These are phyloP conservation scores for Crithidia fasciculata DNA, from an alignment of 208 protist species.

Conservation along the genomic window DNA sequence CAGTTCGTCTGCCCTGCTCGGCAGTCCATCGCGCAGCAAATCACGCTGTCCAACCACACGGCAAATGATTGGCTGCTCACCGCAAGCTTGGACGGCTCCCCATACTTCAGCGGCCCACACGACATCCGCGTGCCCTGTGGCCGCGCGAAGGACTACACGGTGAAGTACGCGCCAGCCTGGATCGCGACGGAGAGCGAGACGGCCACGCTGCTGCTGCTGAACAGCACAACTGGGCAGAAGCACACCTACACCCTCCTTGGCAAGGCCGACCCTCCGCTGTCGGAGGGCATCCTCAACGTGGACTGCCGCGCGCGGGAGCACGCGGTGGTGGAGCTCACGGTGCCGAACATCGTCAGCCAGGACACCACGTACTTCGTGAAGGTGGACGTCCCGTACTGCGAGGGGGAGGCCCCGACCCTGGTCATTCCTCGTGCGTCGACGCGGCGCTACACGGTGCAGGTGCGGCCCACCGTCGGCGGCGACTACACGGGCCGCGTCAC, in stretches of 20 bases:
- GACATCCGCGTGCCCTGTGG: slow-evolving; percentile 83
- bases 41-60: slow-evolving; percentile 85
- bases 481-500: slow-evolving; percentile 84
- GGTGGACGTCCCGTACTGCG: slow-evolving; percentile 86
- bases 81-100: slow-evolving; percentile 73
- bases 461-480: slow-evolving; percentile 84
- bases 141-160: slow-evolving; percentile 75
- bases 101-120: slow-evolving; percentile 78
- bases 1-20: slow-evolving; percentile 90
- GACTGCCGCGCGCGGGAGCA: slow-evolving; percentile 85
- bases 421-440: slow-evolving; percentile 53
- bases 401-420: slow-evolving; percentile 63
- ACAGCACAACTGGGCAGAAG: slow-evolving; percentile 84
- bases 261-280: slow-evolving; percentile 87
- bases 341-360: slow-evolving; percentile 74
- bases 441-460: slow-evolving; percentile 76
- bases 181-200: slow-evolving; percentile 58
- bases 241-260: slow-evolving; percentile 87
- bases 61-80: slow-evolving; percentile 87
- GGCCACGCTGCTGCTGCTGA: slow-evolving; percentile 85
- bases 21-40: slow-evolving; percentile 88
- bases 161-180: slow-evolving; percentile 90
- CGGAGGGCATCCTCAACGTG: slow-evolving; percentile 80
- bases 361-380: slow-evolving; percentile 85
- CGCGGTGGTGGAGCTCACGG: slow-evolving; percentile 53